phyloP scores from a whole-genome alignment of 2,329 filamentous ascomycete genomes.

The Cladosporium sp. region DNA sequence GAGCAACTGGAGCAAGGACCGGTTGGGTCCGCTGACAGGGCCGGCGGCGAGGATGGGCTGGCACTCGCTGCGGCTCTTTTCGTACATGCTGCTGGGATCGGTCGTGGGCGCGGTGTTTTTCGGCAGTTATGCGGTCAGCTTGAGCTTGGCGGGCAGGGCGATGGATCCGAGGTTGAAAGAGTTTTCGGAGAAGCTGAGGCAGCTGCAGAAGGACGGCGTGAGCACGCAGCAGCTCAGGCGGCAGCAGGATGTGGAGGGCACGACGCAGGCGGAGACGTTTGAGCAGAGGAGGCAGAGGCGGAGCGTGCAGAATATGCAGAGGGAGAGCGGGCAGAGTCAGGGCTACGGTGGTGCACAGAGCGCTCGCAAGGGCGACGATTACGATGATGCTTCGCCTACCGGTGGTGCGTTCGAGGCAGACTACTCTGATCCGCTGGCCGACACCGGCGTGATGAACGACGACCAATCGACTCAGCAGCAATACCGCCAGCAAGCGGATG shows the following conservation, averaged over 20 bases:
- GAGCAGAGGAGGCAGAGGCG: conserved; percentile 27
- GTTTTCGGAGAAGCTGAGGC: conserved; percentile 32
- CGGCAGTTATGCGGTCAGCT: conserved; percentile 27
- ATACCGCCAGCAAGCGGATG: conserved; percentile 14
- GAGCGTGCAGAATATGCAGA: conserved; percentile 16
- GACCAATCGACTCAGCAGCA: conserved; percentile 19
- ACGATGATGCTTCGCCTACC: conserved; percentile 38
- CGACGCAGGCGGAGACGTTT: conserved; percentile 22
- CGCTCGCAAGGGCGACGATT: conserved; percentile 9
- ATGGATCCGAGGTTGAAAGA: conserved; percentile 37
- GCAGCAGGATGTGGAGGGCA: conserved; percentile 15
- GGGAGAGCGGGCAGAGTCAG: conserved; percentile 7
- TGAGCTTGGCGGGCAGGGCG: conserved; percentile 29
- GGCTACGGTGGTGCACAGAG: conserved; percentile 4
- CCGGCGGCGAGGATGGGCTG: conserved; percentile 28
- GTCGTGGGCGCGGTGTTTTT: conserved; percentile 31
- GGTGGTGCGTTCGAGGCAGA: conserved; percentile 28
- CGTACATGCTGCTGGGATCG: conserved; percentile 27
- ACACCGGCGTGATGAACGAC: conserved; percentile 28
- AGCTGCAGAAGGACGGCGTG: conserved; percentile 22
- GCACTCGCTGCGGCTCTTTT: conserved; percentile 26
- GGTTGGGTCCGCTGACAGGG: conserved; percentile 29
- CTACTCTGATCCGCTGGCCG: conserved; percentile 20
- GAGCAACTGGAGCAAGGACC: conserved; percentile 34
- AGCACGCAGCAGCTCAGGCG: conserved; percentile 7